phyloP scores from a whole-genome alignment of 1,139 yeast genomes.

The Protomyces inouyei region DNA sequence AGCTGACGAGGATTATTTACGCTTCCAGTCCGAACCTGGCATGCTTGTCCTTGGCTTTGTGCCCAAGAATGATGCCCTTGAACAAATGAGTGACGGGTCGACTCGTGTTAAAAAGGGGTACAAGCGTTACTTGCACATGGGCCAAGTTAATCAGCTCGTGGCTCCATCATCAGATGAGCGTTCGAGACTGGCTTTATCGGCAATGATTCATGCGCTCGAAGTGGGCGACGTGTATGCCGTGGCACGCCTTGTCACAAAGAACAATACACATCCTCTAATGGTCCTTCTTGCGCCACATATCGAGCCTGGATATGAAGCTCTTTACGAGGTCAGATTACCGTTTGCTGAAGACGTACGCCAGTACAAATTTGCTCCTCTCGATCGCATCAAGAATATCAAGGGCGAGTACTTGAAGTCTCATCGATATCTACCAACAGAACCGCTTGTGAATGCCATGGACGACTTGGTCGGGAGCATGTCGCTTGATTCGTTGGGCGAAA shows the following conservation, averaged over 20 bases:
- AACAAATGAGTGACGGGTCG: neutral
- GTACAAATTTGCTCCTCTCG: slow-evolving; percentile 55
- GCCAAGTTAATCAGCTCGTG: slow-evolving; percentile 56
- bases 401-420: slow-evolving; percentile 38
- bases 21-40: slow-evolving; percentile 48
- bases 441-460: slow-evolving; percentile 44
- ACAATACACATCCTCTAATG: slow-evolving; percentile 50
- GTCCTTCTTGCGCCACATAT: slow-evolving; percentile 55
- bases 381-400: slow-evolving; percentile 40
- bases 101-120: neutral
- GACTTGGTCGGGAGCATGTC: slow-evolving; percentile 43
- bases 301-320: slow-evolving; percentile 36
- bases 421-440: slow-evolving; percentile 39
- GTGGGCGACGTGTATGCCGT: slow-evolving; percentile 51
- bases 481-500: slow-evolving; percentile 34
- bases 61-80: slow-evolving; percentile 36
- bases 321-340: slow-evolving; percentile 50
- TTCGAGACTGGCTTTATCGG: slow-evolving; percentile 49
- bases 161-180: slow-evolving; percentile 44
- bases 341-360: slow-evolving; percentile 71
- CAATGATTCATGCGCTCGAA: slow-evolving; percentile 54
- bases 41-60: slow-evolving; percentile 65
- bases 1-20: slow-evolving; percentile 46
- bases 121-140: slow-evolving; percentile 51
- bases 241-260: slow-evolving; percentile 57